Conservation (phyloP, 805 yeast species). For the Starmerella geochares region DNA sequence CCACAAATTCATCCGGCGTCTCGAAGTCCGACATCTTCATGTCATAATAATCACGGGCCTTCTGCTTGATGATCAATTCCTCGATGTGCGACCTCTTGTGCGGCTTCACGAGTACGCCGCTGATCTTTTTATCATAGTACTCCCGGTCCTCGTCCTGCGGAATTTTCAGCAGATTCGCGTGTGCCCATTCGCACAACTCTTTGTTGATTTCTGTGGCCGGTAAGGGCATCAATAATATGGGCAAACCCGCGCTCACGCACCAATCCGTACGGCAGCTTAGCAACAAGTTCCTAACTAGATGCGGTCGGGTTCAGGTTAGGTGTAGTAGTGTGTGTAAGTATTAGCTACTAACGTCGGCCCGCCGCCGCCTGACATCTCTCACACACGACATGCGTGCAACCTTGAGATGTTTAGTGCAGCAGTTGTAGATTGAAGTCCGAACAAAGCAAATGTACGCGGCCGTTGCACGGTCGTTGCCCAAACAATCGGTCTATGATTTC, state of each 20-base stretch:
- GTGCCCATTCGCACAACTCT: constrained; percentile 20
- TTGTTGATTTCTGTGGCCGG: constrained; percentile 16
- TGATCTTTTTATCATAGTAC: constrained; percentile 45
- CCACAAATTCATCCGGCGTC: constrained; percentile 35
- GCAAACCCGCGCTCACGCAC: too few species aligned
- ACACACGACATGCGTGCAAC: too few species aligned
- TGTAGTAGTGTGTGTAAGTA: not conserved
- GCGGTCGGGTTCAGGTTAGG: not conserved
- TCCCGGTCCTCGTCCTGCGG: constrained; percentile 28
- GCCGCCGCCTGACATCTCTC: too few species aligned
- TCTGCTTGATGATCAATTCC: constrained; percentile 29
- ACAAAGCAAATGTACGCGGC: too few species aligned
- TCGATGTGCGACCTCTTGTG: constrained; percentile 27
- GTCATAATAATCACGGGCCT: constrained; percentile 27
- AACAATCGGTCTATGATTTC: too few species aligned
- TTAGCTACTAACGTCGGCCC: too few species aligned
- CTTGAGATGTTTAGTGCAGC: too few species aligned
- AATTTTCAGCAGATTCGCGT: constrained; percentile 13
- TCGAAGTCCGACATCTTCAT: constrained; percentile 26
- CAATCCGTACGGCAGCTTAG: too few species aligned
- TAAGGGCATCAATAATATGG: not conserved
- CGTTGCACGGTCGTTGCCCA: too few species aligned
- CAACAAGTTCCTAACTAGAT: not conserved
- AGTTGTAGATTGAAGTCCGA: too few species aligned
- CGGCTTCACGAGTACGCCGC: constrained; percentile 39